Evolutionary conservation across 129 eudicot species (phyloP).

Genomic region (Calendula officinalis): DNA sequence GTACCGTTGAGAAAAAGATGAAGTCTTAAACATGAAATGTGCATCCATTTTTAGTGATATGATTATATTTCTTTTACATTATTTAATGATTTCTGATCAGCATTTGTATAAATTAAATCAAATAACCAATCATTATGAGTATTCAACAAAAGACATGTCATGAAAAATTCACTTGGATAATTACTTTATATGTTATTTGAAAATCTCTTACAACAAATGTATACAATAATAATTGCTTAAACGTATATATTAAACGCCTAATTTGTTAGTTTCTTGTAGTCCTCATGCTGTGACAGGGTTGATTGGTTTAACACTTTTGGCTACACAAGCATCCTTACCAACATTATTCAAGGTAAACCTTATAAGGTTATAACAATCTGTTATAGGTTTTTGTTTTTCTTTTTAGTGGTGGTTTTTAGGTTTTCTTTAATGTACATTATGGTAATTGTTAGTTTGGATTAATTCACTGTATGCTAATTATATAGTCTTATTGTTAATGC

Average conservation of each 20-base stretch:
- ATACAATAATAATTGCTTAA: slow-evolving; percentile 14
- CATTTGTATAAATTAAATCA: no score
- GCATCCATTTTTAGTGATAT: no score
- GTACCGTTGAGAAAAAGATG: not conserved
- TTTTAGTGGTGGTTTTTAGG: no score
- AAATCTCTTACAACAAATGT: not conserved
- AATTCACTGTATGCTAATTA: not conserved
- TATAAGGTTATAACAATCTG: not conserved
- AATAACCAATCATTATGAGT: no score
- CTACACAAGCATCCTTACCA: slow-evolving; percentile 71
- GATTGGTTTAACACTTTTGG: slow-evolving; percentile 78
- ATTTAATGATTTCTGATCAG: no score
- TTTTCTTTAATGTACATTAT: no score
- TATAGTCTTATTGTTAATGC: not conserved
- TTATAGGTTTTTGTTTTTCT: not conserved
- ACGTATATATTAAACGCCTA: not conserved
- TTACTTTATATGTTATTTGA: not conserved
- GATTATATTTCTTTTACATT: no score
- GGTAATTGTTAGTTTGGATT: no score
- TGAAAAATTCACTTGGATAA: no score
- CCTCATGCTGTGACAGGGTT: slow-evolving; percentile 96
- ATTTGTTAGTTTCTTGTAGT: slow-evolving; percentile 45
- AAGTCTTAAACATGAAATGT: not conserved
- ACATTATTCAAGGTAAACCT: slow-evolving; percentile 72
- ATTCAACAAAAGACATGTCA: no score